Base-by-base conservation (phyloP, 1,284 basidiomycete genomes). In the Microbotryum intermedium region DNA sequence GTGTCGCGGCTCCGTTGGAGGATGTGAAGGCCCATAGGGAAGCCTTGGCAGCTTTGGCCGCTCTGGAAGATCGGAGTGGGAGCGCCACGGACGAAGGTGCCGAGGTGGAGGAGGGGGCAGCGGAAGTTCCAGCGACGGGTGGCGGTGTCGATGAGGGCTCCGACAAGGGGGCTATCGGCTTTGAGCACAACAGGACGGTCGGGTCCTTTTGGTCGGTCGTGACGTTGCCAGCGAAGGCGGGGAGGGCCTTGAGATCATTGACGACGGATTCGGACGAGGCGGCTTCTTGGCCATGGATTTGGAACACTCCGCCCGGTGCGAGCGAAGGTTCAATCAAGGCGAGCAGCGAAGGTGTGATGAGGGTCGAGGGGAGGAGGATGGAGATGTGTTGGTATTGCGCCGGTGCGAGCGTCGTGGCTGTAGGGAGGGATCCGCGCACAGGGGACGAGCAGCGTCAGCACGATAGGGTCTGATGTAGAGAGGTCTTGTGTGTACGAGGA, bases 11-110 rank as follows among this genome's bases (percentile, higher is more conserved):
- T 39, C 64, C 66, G 6, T 58, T 53, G 3, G 68, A 56, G 4
- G 67, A 62, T 43, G 75, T 83, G 44, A 90, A 77, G 9, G 86
- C 77, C 88, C 88, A 91, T 16, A 91, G 77, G 1, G 86, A 81
- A 7, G 84, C 77, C 70, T 79, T 82, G 47, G 81, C 78, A 44
- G 81, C 82, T 70, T 79, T 82, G 48, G 81, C 78, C 45, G 81
- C 82, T 9, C 80, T 77, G 69, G 83, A 83, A 18, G 72, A 68
- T 71, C 79, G 62, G 2, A 64, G 55, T 23, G 64, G 66, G 16
- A 66, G 44, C n/a, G 63, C 53, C 21, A 72, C 50, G n/a, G 68
- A 72, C 20, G 76, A 73, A 43, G 77, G 78, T 39, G 76, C 78
- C 49, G 74, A 60, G 28, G 70, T 66, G 25, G 71, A 62, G 11